Evolutionary conservation across 139 green algal genomes (phyloP).

Genomic region (Mesotaenium endlicherianum): DNA sequence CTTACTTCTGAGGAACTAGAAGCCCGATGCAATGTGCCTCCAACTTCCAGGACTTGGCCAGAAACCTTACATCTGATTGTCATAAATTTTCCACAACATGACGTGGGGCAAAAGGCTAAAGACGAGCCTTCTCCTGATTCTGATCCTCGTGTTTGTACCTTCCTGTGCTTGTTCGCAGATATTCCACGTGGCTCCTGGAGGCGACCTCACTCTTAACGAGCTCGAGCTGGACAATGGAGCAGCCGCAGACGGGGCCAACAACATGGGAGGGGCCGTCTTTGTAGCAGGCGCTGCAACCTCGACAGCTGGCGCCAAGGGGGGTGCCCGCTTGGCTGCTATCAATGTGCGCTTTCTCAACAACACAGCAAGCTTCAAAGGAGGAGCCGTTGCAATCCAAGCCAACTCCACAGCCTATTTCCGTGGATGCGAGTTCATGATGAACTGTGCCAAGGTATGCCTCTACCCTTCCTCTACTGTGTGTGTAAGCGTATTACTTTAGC

Average conservation of each 20-base stretch:
- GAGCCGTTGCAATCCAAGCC: not conserved
- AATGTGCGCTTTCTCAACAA: not conserved
- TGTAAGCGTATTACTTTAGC: no score
- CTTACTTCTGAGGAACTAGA: no score
- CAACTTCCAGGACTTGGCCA: not conserved
- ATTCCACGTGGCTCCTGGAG: not conserved
- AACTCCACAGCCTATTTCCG: slow-evolving; percentile 1
- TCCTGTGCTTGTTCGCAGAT: not conserved
- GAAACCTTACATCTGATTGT: not conserved
- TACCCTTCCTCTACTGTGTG: no score
- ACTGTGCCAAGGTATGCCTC: not conserved
- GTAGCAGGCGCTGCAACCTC: not conserved
- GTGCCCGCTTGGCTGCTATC: not conserved
- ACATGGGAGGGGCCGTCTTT: not conserved
- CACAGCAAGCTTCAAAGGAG: not conserved
- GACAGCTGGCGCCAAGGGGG: not conserved
- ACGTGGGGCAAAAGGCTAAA: not conserved
- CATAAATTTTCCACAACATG: not conserved
- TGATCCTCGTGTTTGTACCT: not conserved
- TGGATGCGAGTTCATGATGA: not conserved
- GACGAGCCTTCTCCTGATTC: not conserved
- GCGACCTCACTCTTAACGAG: not conserved
- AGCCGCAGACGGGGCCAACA: not conserved
- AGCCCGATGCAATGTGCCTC: not conserved
- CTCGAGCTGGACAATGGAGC: not conserved